Percentiles rank a stretch among this genome's conserved stretches.
Conservation (phyloP, 1,139 yeast species). For the Lizanozyma gosingica region DNA sequence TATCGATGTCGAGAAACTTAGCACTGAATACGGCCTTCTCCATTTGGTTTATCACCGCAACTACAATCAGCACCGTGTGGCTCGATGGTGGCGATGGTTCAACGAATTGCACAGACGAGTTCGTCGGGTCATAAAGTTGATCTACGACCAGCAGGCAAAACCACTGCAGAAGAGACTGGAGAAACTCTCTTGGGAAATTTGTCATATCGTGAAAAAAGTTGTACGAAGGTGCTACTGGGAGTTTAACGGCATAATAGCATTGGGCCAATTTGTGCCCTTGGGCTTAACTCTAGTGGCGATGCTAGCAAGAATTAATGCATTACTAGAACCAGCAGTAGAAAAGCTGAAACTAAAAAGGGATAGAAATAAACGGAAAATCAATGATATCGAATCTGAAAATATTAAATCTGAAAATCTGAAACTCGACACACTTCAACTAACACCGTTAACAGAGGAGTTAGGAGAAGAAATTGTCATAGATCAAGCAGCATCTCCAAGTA, state of each 20-base stretch:
- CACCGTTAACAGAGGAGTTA: too few species aligned
- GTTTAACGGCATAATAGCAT: conserved; percentile 59
- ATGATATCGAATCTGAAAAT: conserved; percentile 17
- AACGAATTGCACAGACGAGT: conserved; percentile 54
- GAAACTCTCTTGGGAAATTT: background rate
- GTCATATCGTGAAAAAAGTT: conserved; percentile 29
- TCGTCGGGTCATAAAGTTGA: conserved; percentile 26
- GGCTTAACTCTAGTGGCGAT: conserved; percentile 64
- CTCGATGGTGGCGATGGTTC: conserved; percentile 70
- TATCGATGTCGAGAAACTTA: conserved; percentile 5
- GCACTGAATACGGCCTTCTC: conserved; percentile 45
- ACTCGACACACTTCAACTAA: too few species aligned
- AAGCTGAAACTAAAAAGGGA: conserved; percentile 5
- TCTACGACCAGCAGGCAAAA: conserved; percentile 1
- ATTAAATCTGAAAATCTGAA: too few species aligned
- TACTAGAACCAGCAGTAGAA: conserved; percentile 14
- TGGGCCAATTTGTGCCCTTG: conserved; percentile 70
- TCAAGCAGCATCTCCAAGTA: too few species aligned
- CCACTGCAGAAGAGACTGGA: background rate
- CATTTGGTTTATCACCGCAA: conserved; percentile 63
- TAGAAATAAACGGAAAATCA: conserved; percentile 12
- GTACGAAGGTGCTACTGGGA: conserved; percentile 47
- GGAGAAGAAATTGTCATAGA: too few species aligned
- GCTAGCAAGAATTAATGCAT: conserved; percentile 36
- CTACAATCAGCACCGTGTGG: conserved; percentile 66